Evolutionary conservation across 768 basidiomycete genomes (phyloP).

Genomic region (Scleroderma bovista): DNA sequence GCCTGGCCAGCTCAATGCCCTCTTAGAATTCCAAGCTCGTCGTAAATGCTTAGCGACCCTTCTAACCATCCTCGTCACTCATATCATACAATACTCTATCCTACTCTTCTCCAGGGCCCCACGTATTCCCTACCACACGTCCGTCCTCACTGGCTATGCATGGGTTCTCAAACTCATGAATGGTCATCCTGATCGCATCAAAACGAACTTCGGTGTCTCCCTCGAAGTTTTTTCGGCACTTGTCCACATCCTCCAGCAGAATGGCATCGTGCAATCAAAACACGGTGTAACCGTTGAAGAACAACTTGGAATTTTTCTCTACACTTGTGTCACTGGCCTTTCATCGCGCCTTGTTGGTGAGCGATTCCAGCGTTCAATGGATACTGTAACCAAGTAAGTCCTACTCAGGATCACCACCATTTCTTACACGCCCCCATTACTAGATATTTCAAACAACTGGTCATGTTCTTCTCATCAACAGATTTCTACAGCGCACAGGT

Average conservation of each 20-base stretch:
- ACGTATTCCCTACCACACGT: constrained; percentile 9
- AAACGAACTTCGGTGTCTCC: background rate
- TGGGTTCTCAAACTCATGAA: constrained; percentile 12
- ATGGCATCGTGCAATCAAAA: background rate
- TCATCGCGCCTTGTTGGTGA: background rate
- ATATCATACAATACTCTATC: too few relatives aligned
- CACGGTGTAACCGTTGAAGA: background rate
- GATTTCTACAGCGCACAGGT: background rate
- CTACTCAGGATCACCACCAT: too few relatives aligned
- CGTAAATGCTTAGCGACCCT: too few relatives aligned
- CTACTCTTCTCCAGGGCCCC: background rate
- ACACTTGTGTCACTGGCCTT: background rate
- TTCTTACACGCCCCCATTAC: background rate
- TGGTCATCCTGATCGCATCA: background rate
- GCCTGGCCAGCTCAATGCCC: too few relatives aligned
- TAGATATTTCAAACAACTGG: background rate
- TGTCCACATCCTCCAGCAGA: background rate
- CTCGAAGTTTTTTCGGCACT: constrained; percentile 13
- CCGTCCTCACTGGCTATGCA: constrained; percentile 12
- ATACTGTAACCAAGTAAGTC: background rate
- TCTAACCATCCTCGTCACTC: too few relatives aligned
- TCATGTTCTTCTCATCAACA: background rate
- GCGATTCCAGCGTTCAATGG: background rate
- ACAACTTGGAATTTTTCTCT: background rate
- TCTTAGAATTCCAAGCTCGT: too few relatives aligned